These are phyloP conservation scores for Gossypium sturtianum DNA, from an alignment of 345 rosid species.

Conservation along the genomic window DNA sequence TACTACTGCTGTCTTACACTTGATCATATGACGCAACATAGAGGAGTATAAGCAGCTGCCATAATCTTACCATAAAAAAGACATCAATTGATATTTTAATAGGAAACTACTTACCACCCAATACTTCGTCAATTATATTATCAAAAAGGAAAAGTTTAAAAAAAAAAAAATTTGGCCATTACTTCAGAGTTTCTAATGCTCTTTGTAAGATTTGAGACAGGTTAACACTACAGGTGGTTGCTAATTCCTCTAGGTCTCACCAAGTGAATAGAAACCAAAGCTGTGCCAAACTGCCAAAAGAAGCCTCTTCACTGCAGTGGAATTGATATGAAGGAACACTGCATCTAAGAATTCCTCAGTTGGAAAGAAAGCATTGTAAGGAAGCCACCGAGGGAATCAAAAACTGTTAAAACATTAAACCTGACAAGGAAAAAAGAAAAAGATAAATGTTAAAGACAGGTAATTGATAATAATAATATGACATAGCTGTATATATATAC, in stretches of 20 bases:
- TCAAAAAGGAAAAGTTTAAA: neutral
- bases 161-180: neutral
- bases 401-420: conserved; percentile 43
- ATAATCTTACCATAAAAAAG: neutral
- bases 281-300: neutral
- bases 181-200: conserved; percentile 44
- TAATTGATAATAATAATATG: neutral
- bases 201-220: conserved; percentile 27
- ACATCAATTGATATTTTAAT: neutral
- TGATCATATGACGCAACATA: conserved; percentile 17
- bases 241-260: conserved; percentile 44
- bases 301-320: conserved; percentile 14
- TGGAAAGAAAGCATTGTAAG: conserved; percentile 28
- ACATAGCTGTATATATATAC: neutral
- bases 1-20: conserved; percentile 18
- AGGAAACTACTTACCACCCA: neutral
- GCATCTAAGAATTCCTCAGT: conserved; percentile 24
- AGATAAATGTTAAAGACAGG: neutral
- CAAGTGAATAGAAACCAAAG: conserved; percentile 23
- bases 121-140: neutral
- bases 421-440: conserved; percentile 37
- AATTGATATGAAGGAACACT: conserved; percentile 10
- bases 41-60: conserved; percentile 3
- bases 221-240: conserved; percentile 41
- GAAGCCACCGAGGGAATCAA: conserved; percentile 40